Percentiles rank a stretch among this genome's conserved stretches.
Conservation (phyloP, 257 asterid species). For the Plantago elongata region DNA sequence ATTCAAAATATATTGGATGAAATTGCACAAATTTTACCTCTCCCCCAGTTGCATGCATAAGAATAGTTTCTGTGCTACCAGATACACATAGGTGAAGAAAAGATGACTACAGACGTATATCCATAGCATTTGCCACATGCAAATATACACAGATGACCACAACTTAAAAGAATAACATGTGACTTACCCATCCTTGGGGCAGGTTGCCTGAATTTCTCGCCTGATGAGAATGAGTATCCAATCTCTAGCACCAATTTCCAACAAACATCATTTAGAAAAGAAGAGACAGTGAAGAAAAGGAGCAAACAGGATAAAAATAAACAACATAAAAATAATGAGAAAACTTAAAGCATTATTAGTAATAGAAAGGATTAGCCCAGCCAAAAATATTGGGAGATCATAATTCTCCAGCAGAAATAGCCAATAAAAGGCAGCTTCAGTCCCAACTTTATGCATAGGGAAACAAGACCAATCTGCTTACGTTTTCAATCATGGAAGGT, state of each 20-base stretch:
- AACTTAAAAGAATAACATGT: neutral
- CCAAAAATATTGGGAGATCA: neutral
- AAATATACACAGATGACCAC: neutral
- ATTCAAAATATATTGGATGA: slow-evolving; percentile 15
- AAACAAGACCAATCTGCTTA: slow-evolving; percentile 30
- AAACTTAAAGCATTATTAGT: slow-evolving; percentile 9
- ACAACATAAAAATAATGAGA: neutral
- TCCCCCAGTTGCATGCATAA: neutral
- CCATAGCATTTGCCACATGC: too few relatives aligned
- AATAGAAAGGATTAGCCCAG: neutral
- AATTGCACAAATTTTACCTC: slow-evolving; percentile 5
- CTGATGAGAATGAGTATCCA: slow-evolving; percentile 45
- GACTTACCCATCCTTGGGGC: slow-evolving; percentile 92
- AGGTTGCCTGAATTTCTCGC: slow-evolving; percentile 38
- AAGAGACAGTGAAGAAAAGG: neutral
- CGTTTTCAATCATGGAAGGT: slow-evolving; percentile 32
- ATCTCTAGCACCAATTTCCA: slow-evolving; percentile 39
- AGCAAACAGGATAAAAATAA: neutral
- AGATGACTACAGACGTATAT: neutral
- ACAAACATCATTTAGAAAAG: slow-evolving; percentile 10
- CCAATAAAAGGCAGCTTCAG: slow-evolving; percentile 12
- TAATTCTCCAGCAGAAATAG: slow-evolving; percentile 8
- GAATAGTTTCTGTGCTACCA: slow-evolving; percentile 11
- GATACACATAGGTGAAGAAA: neutral
- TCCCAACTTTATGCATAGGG: slow-evolving; percentile 9